Percentiles rank a stretch among this genome's conserved stretches.
phyloP scores from a whole-genome alignment of 495 filamentous ascomycete species.

The Penicillium argentinense region DNA sequence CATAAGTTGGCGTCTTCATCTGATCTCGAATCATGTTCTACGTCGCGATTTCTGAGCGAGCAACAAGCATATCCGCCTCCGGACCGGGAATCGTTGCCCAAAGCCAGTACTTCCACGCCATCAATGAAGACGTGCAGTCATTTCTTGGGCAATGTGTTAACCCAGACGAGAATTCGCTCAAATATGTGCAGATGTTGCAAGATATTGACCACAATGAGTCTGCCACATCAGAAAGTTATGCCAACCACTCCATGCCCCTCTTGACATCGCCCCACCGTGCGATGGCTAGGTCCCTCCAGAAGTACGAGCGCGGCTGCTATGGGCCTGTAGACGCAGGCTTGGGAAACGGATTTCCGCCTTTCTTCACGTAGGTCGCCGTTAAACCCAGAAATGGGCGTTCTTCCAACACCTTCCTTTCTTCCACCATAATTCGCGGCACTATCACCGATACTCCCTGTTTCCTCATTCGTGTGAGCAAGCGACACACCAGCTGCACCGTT shows the following conservation, averaged over 20 bases:
- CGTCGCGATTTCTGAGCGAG: too few relatives aligned
- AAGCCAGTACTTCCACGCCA: too few relatives aligned
- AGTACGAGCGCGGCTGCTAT: constrained; percentile 56
- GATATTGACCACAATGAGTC: too few relatives aligned
- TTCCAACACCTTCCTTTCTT: constrained; percentile 30
- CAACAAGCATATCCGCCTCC: too few relatives aligned
- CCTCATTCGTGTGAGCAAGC: constrained; percentile 44
- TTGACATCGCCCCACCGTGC: constrained; percentile 48
- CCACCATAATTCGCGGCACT: constrained; percentile 38
- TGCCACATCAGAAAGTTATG: too few relatives aligned
- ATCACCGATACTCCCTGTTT: constrained; percentile 36
- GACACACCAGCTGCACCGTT: constrained; percentile 45
- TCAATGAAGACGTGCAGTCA: too few relatives aligned
- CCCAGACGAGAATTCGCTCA: too few relatives aligned
- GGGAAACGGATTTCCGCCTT: constrained; percentile 39
- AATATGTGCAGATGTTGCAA: too few relatives aligned
- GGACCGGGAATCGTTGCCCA: too few relatives aligned
- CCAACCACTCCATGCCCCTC: constrained; percentile 35
- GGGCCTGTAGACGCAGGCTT: constrained; percentile 48
- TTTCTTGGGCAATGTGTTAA: too few relatives aligned
- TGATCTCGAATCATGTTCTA: too few relatives aligned
- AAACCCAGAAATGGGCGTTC: constrained; percentile 41
- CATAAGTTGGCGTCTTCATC: too few relatives aligned
- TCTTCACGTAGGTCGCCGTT: constrained; percentile 50
- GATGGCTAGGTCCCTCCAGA: constrained; percentile 51